These are phyloP conservation scores for Penicillium verrucosum DNA, from an alignment of 2,329 filamentous ascomycete genomes.

Conservation along the genomic window DNA sequence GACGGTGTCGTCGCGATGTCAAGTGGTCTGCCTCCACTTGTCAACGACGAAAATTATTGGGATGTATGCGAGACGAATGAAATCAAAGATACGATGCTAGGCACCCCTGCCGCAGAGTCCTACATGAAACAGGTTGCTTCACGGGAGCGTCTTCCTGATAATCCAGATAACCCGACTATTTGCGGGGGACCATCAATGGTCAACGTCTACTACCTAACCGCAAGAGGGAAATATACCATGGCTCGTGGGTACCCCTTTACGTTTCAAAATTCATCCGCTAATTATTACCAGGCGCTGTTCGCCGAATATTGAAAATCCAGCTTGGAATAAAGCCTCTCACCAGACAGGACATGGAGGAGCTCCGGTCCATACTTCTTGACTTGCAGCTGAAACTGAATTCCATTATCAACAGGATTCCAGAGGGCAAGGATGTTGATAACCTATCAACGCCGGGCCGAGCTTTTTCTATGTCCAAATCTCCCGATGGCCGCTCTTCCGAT, in stretches of 20 bases:
- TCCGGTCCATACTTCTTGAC: slow-evolving; percentile 41
- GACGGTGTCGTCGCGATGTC: slow-evolving; percentile 51
- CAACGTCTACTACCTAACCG: slow-evolving; percentile 44
- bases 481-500: slow-evolving; percentile 26
- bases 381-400: slow-evolving; percentile 43
- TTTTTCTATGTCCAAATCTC: slow-evolving; percentile 29
- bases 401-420: slow-evolving; percentile 44
- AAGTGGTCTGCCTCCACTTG: slow-evolving; percentile 47
- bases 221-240: slow-evolving; percentile 46
- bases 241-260: slow-evolving; percentile 34
- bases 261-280: neutral
- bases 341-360: slow-evolving; percentile 44
- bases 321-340: slow-evolving; percentile 45
- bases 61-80: slow-evolving; percentile 48
- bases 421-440: slow-evolving; percentile 23
- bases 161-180: slow-evolving; percentile 42
- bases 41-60: slow-evolving; percentile 48
- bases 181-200: slow-evolving; percentile 42
- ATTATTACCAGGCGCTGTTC: slow-evolving; percentile 36
- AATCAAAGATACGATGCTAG: slow-evolving; percentile 46
- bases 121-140: slow-evolving; percentile 37
- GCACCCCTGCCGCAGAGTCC: slow-evolving; percentile 36
- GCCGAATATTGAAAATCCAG: slow-evolving; percentile 45
- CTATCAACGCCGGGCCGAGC: slow-evolving; percentile 20
- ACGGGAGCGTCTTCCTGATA: slow-evolving; percentile 36